These are phyloP conservation scores for Aspergillus flavus DNA, from an alignment of 2,329 filamentous ascomycete species.

Conservation along the genomic window DNA sequence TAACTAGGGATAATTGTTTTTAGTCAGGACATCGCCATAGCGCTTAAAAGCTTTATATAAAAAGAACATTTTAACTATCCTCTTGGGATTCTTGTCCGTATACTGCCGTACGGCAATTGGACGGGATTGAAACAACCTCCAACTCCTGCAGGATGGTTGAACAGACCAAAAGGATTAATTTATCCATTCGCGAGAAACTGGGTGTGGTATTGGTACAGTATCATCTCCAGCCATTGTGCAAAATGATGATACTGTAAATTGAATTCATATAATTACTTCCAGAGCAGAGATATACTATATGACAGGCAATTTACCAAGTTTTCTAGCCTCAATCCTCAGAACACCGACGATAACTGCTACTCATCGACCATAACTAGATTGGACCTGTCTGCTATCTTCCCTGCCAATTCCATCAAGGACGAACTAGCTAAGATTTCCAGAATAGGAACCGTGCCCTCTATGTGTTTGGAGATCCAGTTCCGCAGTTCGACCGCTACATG, in stretches of 20 bases:
- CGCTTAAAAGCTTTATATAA: no score
- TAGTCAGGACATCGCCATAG: no score
- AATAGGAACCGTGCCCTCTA: conserved; percentile 31
- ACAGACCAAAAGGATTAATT: no score
- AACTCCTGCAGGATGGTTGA: not conserved
- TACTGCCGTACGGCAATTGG: not conserved
- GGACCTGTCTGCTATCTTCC: conserved; percentile 22
- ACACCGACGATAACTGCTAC: no score
- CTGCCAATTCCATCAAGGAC: conserved; percentile 26
- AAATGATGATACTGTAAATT: not conserved
- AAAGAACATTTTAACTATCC: no score
- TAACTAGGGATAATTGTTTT: not conserved
- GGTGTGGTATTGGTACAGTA: not conserved
- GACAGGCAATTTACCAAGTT: not conserved
- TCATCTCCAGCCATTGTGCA: not conserved
- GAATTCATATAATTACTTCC: not conserved
- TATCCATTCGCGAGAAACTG: no score
- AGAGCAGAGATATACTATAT: not conserved
- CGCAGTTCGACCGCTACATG: conserved; percentile 51
- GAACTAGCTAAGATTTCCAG: conserved; percentile 32
- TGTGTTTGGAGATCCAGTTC: conserved; percentile 44
- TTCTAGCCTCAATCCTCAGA: not conserved
- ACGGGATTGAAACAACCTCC: not conserved
- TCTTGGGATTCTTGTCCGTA: not conserved
- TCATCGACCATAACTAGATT: conserved; percentile 3